Percentiles rank a stretch among this genome's conserved stretches.
phyloP scores from a whole-genome alignment of 192 early-diverging fungal genomes.

The Mortierella claussenii region DNA sequence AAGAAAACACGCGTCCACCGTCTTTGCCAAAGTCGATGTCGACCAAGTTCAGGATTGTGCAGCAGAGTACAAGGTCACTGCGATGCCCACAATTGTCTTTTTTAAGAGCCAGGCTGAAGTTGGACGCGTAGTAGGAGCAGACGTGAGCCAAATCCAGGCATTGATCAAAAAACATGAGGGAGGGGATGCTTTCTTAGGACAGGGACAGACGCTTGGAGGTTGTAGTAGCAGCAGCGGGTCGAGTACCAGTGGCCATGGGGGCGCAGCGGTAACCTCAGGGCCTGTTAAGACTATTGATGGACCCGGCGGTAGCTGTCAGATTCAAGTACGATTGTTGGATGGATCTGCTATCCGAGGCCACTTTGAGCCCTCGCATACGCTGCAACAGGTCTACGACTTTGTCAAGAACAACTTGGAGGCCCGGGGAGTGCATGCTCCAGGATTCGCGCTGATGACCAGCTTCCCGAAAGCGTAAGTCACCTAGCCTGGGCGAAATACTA shows the following conservation, averaged over 20 bases:
- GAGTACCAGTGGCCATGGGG: not conserved
- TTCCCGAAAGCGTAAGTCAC: conserved; percentile 44
- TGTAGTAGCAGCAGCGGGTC: not conserved
- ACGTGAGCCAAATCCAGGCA: conserved; percentile 24
- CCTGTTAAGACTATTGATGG: conserved; percentile 6
- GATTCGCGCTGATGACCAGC: conserved; percentile 38
- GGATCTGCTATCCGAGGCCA: conserved; percentile 33
- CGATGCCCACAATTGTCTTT: conserved; percentile 50
- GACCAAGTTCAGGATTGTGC: conserved; percentile 34
- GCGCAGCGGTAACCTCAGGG: not conserved
- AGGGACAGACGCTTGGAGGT: conserved; percentile 38
- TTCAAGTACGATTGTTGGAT: conserved; percentile 38
- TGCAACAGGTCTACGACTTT: conserved; percentile 42
- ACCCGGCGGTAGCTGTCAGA: conserved; percentile 47
- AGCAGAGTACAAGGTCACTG: conserved; percentile 13
- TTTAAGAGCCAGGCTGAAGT: conserved; percentile 29
- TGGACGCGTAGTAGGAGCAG: conserved; percentile 29
- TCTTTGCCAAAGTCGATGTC: conserved; percentile 49
- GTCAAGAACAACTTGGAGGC: conserved; percentile 37
- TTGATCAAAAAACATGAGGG: conserved; percentile 44
- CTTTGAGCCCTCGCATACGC: conserved; percentile 37
- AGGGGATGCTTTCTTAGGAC: conserved; percentile 27
- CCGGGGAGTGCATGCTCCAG: conserved; percentile 6
- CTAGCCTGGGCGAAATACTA: too few species aligned
- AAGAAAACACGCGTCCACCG: conserved; percentile 30